Base-by-base conservation (phyloP, 345 rosid species). In the Pistacia atlantica region DNA sequence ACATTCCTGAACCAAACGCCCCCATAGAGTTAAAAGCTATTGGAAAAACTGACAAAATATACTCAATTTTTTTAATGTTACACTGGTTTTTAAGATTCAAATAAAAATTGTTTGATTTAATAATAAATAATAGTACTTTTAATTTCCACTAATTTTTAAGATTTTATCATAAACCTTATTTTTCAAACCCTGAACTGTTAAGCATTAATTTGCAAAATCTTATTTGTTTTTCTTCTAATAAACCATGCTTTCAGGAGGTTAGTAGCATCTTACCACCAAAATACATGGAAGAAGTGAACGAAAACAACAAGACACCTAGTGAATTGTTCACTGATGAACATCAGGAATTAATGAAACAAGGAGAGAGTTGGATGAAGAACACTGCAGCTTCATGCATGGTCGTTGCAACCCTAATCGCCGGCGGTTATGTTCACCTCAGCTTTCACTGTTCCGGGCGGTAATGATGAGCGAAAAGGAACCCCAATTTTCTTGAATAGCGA, bases 281-380 rank as follows among this genome's bases (percentile, higher is more conserved):
- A 35, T 12, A 22, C n/a, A 78, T 38, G 46, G 35, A 31, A 31
- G 28, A 31, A 6, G 0, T 0, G 11, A 78, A 78, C 16, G 16
- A 5, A 5, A 8, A 75, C 17, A 55, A 55, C 13, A 74, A 67
- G 46, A 56, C 65, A 38, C 78, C 78, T 1, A 12, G 38, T 2
- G 17, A 22, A 14, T 58, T 75, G 7, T 68, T 75, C 18, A 22
- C 73, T 0, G 55, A 67, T 3, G 65, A 69, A 10, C 71, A 64
- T 71, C 17, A n/a, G 11, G 61, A 57, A 3, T 28, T 67, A 14
- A 73, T 58, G 12, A 57, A 66, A 31, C 35, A 65, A 67, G 81
- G 73, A 28, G 67, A 59, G 22, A 25, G 68, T 18, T 78, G 81
- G 81, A 78, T 78, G 72, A 78, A 72, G 49, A 60, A 57, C 37